Percentiles rank a stretch among this genome's conserved stretches.
These are phyloP conservation scores for Globisporangium alternatum DNA, from an alignment of 352 stramenopile species.

Conservation along the genomic window DNA sequence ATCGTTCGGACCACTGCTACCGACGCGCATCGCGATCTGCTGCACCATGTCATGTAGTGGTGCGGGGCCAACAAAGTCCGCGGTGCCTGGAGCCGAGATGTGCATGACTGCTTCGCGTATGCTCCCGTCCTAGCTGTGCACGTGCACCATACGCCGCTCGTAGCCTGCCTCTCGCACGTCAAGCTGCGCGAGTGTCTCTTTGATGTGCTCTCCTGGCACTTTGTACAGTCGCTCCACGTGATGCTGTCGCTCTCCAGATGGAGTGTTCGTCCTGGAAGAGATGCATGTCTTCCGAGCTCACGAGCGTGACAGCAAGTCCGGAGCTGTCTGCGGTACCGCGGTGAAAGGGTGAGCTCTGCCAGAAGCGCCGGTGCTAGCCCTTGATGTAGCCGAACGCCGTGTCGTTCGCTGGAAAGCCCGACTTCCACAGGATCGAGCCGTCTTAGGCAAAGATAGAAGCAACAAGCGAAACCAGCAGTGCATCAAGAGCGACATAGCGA, in stretches of 20 bases:
- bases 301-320: conserved; percentile 85
- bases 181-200: conserved; percentile 70
- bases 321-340: conserved; percentile 70
- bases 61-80: conserved; percentile 76
- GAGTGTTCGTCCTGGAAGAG: conserved; percentile 70
- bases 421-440: conserved; percentile 33
- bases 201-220: conserved; percentile 74
- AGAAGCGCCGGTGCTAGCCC: conserved; percentile 87
- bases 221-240: conserved; percentile 86
- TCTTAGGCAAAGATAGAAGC: conserved; percentile 8
- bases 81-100: conserved; percentile 79
- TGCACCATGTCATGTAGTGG: conserved; percentile 73
- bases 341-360: conserved; percentile 87
- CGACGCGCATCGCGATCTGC: conserved; percentile 68
- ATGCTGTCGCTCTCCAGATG: conserved; percentile 58
- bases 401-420: conserved; percentile 28
- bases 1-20: conserved; percentile 76
- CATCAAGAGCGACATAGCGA: neutral
- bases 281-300: conserved; percentile 74
- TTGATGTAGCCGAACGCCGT: conserved; percentile 53
- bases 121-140: conserved; percentile 69
- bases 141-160: conserved; percentile 69
- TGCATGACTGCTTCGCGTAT: conserved; percentile 76
- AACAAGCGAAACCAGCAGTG: conserved; percentile 18
- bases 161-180: conserved; percentile 87